A percentile compares a stretch with the other conserved stretches of the same genome.
Evolutionary conservation across 768 basidiomycete genomes (phyloP).

Genomic region (Termitomyces sp.): DNA sequence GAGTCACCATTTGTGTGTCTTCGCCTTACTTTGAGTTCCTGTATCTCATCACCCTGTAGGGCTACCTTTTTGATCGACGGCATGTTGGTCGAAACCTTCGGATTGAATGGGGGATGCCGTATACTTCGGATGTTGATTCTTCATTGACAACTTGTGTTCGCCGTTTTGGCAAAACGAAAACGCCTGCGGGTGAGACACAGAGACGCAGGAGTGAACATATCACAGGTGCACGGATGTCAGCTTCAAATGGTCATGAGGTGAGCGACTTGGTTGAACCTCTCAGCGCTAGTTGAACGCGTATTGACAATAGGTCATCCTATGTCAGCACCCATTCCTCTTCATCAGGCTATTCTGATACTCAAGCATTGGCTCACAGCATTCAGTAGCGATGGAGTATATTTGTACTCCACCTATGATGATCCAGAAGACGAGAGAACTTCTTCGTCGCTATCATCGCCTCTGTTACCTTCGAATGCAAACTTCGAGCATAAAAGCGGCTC

Average conservation of each 20-base stretch:
- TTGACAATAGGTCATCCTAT: slow-evolving; percentile 59
- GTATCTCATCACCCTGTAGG: slow-evolving; percentile 39
- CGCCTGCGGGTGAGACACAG: slow-evolving; percentile 25
- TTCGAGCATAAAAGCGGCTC: slow-evolving; percentile 17
- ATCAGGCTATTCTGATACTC: slow-evolving; percentile 8
- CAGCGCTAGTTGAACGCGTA: not conserved
- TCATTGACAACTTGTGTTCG: slow-evolving; percentile 74
- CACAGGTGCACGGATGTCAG: slow-evolving; percentile 73
- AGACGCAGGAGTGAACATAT: slow-evolving; percentile 54
- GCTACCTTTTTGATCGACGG: slow-evolving; percentile 81
- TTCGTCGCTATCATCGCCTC: slow-evolving; percentile 22
- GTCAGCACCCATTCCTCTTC: slow-evolving; percentile 36
- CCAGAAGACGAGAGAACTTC: slow-evolving; percentile 29
- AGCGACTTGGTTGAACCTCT: slow-evolving; percentile 10
- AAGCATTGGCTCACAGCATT: slow-evolving; percentile 49
- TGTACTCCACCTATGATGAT: slow-evolving; percentile 72
- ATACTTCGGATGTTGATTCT: slow-evolving; percentile 34
- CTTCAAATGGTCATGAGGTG: slow-evolving; percentile 75
- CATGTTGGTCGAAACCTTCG: slow-evolving; percentile 59
- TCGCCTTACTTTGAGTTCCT: not conserved
- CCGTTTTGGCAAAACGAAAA: slow-evolving; percentile 59
- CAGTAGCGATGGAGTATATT: slow-evolving; percentile 67
- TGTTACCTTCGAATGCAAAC: slow-evolving; percentile 29
- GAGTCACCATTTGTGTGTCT: slow-evolving; percentile 69
- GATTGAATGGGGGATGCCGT: slow-evolving; percentile 69